These are phyloP conservation scores for Pythium vanterpoolii DNA, from an alignment of 352 stramenopile genomes.

Conservation along the genomic window DNA sequence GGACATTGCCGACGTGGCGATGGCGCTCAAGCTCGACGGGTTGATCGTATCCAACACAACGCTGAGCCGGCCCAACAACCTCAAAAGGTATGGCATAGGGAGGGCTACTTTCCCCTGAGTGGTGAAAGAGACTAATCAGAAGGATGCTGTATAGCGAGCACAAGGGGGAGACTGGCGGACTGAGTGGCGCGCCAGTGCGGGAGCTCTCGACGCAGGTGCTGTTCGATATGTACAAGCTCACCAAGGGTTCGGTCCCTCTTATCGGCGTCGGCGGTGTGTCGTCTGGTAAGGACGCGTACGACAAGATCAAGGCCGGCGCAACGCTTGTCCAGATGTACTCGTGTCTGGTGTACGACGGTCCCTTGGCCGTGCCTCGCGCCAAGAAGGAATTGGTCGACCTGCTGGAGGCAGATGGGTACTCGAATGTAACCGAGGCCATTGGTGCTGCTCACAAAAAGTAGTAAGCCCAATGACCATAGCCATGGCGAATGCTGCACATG, in stretches of 20 bases:
- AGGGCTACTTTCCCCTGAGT: not conserved
- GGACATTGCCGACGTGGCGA: conserved; percentile 91
- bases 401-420: conserved; percentile 79
- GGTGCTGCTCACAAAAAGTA: conserved; percentile 67
- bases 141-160: conserved; percentile 26
- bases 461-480: not conserved
- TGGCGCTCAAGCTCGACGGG: conserved; percentile 90
- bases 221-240: conserved; percentile 93
- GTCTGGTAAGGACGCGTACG: conserved; percentile 94
- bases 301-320: conserved; percentile 97
- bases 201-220: conserved; percentile 94
- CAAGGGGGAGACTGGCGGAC: conserved; percentile 89
- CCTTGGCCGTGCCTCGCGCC: conserved; percentile 78
- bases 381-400: conserved; percentile 88
- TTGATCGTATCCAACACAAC: conserved; percentile 99
- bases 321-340: conserved; percentile 95
- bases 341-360: conserved; percentile 90
- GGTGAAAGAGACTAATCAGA: not conserved
- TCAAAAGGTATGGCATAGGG: conserved; percentile 52
- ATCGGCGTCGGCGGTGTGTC: conserved; percentile 95
- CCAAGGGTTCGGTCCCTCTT: conserved; percentile 91
- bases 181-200: conserved; percentile 94
- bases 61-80: conserved; percentile 77
- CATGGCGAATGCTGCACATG: not conserved
- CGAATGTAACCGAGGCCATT: conserved; percentile 80